Evolutionary conservation across 2,329 filamentous ascomycete genomes (phyloP).

Genomic region (Mycosphaerella arachidis): DNA sequence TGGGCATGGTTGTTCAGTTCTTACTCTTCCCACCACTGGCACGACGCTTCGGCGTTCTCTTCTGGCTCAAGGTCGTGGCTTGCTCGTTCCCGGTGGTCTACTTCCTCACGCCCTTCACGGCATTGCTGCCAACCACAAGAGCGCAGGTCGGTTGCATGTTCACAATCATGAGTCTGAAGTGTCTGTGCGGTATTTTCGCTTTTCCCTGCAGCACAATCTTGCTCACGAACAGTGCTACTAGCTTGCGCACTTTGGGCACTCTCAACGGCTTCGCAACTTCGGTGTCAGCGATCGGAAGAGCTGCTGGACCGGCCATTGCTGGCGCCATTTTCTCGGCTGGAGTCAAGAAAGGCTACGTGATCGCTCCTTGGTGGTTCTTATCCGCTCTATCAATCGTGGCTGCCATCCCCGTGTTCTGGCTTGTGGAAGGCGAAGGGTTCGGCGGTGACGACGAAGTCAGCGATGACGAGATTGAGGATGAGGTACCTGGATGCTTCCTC

Average conservation of each 20-base stretch:
- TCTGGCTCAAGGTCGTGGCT: constrained; percentile 65
- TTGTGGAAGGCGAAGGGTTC: constrained; percentile 70
- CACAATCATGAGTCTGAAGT: constrained; percentile 66
- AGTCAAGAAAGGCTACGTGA: constrained; percentile 67
- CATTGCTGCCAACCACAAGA: constrained; percentile 51
- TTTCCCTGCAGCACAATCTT: constrained; percentile 89
- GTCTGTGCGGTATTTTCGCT: constrained; percentile 71
- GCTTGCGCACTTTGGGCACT: constrained; percentile 73
- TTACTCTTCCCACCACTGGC: constrained; percentile 75
- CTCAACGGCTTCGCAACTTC: constrained; percentile 87
- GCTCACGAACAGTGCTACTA: constrained; percentile 78
- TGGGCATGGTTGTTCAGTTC: constrained; percentile 80
- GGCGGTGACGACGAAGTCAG: constrained; percentile 38
- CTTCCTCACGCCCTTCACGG: constrained; percentile 74
- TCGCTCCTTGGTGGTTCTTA: constrained; percentile 79
- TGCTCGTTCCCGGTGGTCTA: constrained; percentile 70
- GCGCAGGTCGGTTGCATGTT: constrained; percentile 60
- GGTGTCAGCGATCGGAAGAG: constrained; percentile 73
- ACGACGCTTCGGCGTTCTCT: constrained; percentile 66
- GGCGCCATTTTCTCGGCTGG: constrained; percentile 73
- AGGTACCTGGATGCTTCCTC: constrained; percentile 16
- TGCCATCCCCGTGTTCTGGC: constrained; percentile 66
- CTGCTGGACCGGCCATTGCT: constrained; percentile 68
- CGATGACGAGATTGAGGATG: constrained; percentile 34
- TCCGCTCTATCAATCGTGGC: constrained; percentile 59